Conservation (phyloP, 768 basidiomycete species). For the Lactifluus pinguis region DNA sequence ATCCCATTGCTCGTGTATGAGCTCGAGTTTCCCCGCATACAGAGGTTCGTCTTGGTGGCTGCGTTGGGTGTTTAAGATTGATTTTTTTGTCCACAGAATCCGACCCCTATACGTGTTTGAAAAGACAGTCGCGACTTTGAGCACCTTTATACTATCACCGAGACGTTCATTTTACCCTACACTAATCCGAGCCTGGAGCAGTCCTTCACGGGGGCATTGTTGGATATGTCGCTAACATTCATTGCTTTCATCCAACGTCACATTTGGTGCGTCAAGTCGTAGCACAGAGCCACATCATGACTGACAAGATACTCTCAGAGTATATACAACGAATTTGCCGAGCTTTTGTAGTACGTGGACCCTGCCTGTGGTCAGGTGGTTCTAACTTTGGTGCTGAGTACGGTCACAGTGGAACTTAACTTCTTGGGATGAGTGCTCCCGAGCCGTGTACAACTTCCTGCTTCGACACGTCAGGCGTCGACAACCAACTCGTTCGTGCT, state of each 20-base stretch:
- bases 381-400: background rate
- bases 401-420: slow-evolving; percentile 65
- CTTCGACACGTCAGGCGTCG: slow-evolving; percentile 89
- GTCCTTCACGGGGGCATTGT: slow-evolving; percentile 63
- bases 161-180: slow-evolving; percentile 86
- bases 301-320: slow-evolving; percentile 38
- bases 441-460: slow-evolving; percentile 90
- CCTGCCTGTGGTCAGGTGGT: background rate
- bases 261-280: slow-evolving; percentile 60
- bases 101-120: slow-evolving; percentile 71
- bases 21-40: slow-evolving; percentile 89
- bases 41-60: slow-evolving; percentile 41
- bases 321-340: slow-evolving; percentile 93
- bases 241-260: slow-evolving; percentile 81
- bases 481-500: slow-evolving; percentile 64
- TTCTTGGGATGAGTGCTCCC: slow-evolving; percentile 86
- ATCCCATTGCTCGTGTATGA: slow-evolving; percentile 94
- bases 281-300: background rate
- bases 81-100: slow-evolving; percentile 31
- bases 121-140: slow-evolving; percentile 75
- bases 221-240: slow-evolving; percentile 87
- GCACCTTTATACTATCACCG: slow-evolving; percentile 92
- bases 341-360: slow-evolving; percentile 69
- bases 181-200: slow-evolving; percentile 57
- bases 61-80: background rate